Conservation (phyloP, 1,284 basidiomycete species). For the Ceratobasidium sp. region DNA sequence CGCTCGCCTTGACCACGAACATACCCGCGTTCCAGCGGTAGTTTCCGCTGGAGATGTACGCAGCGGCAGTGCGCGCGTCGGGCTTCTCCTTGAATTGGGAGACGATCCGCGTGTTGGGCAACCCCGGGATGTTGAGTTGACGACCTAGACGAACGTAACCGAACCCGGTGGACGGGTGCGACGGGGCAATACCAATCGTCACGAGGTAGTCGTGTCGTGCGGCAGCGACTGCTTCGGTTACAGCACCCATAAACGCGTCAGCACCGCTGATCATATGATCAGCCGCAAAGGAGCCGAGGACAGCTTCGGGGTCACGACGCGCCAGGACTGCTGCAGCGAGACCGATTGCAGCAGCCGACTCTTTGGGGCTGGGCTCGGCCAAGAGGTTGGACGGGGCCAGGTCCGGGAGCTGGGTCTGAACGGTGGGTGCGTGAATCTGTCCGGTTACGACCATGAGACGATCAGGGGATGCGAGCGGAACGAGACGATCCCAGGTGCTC, state of each 20-base stretch:
- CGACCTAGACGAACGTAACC: constrained; percentile 86
- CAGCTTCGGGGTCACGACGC: constrained; percentile 78
- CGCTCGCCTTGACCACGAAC: constrained; percentile 83
- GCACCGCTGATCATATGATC: constrained; percentile 91
- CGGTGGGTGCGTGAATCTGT: constrained; percentile 76
- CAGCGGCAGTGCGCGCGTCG: constrained; percentile 84
- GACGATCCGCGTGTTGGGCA: constrained; percentile 83
- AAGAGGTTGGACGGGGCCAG: constrained; percentile 75
- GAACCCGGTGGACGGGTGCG: constrained; percentile 86
- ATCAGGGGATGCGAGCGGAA: constrained; percentile 76
- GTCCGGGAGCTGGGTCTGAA: constrained; percentile 81
- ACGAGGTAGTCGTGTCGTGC: constrained; percentile 82
- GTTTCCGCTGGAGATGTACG: constrained; percentile 84
- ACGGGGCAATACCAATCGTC: constrained; percentile 87
- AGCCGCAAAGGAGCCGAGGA: constrained; percentile 87
- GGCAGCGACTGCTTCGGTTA: constrained; percentile 85
- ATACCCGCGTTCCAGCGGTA: constrained; percentile 91
- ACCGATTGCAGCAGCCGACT: constrained; percentile 88
- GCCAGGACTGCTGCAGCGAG: constrained; percentile 86
- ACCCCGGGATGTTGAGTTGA: constrained; percentile 71
- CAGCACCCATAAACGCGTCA: constrained; percentile 84
- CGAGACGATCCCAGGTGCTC: constrained; percentile 86
- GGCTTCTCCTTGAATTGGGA: constrained; percentile 89
- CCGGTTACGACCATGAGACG: constrained; percentile 85
- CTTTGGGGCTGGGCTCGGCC: constrained; percentile 85